These are phyloP conservation scores for Mycogone perniciosa DNA, from an alignment of 2,329 filamentous ascomycete species.

Conservation along the genomic window DNA sequence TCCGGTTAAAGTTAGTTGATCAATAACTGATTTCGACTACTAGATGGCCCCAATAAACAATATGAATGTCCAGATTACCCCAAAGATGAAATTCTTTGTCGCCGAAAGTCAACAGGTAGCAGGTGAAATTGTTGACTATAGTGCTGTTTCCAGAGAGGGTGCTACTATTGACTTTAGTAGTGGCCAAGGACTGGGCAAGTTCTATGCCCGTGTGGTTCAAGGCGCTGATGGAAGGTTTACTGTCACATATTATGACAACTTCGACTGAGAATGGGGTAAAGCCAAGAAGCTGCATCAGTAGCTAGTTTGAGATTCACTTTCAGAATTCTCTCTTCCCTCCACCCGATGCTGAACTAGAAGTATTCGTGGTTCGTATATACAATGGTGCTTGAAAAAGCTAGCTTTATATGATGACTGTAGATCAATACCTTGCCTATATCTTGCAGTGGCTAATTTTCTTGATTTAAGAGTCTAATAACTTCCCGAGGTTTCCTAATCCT, in stretches of 20 bases:
- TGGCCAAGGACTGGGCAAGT: constrained; percentile 4
- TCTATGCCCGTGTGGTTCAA: constrained; percentile 4
- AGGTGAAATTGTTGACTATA: constrained; percentile 8
- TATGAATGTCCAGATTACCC: constrained; percentile 5
- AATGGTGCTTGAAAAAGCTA: no score
- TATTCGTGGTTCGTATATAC: no score
- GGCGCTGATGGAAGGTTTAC: neutral
- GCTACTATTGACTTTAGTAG: constrained; percentile 7
- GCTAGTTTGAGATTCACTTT: no score
- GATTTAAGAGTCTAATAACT: no score
- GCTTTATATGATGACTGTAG: no score
- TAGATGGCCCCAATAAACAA: constrained; percentile 6
- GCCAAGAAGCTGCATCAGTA: no score
- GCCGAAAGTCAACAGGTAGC: constrained; percentile 2
- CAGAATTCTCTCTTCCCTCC: no score
- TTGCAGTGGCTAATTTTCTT: no score
- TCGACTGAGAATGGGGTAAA: neutral
- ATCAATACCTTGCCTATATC: no score
- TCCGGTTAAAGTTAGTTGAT: neutral
- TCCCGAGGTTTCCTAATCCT: no score
- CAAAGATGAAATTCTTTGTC: constrained; percentile 9
- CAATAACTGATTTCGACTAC: neutral
- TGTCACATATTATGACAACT: constrained; percentile 1
- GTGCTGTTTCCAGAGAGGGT: neutral
- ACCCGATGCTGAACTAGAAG: no score